Conservation (phyloP, 176 grass and related monocot species). For the Hsuehochloa calcarea region DNA sequence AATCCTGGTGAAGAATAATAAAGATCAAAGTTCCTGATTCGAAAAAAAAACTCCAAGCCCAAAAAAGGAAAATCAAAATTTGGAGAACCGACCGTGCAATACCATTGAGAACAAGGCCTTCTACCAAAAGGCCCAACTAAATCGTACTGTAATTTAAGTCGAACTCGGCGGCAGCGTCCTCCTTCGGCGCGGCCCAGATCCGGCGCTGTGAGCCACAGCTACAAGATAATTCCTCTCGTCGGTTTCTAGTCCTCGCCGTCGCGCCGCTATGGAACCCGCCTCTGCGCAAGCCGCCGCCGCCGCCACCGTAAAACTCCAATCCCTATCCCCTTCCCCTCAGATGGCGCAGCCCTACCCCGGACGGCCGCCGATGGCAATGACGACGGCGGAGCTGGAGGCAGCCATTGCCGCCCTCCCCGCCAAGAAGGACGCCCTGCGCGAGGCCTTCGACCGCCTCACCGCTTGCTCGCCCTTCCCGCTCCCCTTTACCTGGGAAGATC, state of each 20-base stretch:
- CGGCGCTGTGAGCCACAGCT: too few species aligned
- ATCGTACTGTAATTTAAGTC: too few species aligned
- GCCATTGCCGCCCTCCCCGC: conserved; percentile 33
- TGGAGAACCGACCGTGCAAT: too few species aligned
- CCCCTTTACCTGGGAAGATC: conserved; percentile 48
- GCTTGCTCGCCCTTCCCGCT: conserved; percentile 34
- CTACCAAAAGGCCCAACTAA: too few species aligned
- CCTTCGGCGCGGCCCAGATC: too few species aligned
- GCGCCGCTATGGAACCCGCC: conserved; percentile 2
- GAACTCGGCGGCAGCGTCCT: too few species aligned
- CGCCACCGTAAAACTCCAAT: not conserved
- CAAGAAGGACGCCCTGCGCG: conserved; percentile 48
- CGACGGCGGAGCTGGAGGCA: conserved; percentile 24
- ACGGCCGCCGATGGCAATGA: not conserved
- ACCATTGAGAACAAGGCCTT: too few species aligned
- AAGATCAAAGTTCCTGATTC: too few species aligned
- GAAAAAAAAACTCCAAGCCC: too few species aligned
- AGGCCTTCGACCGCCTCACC: conserved; percentile 46
- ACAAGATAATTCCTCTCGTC: too few species aligned
- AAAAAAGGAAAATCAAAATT: too few species aligned
- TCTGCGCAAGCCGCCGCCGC: not conserved
- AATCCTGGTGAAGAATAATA: too few species aligned
- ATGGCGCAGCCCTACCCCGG: not conserved
- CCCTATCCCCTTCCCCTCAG: not conserved
- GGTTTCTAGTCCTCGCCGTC: not conserved